phyloP scores from a whole-genome alignment of 169 alveolate genomes.

The Cryptosporidium viatorum region DNA sequence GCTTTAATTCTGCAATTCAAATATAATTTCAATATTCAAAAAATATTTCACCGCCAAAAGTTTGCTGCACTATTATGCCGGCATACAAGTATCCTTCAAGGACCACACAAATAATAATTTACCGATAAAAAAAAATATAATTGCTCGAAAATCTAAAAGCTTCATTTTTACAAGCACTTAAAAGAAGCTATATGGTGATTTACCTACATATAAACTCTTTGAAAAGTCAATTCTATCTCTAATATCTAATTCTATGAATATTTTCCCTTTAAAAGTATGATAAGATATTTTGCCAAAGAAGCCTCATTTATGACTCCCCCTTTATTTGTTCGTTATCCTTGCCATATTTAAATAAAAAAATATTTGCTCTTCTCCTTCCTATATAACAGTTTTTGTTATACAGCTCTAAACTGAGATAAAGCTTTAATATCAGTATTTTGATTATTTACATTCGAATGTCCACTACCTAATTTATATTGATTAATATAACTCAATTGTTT shows the following conservation, averaged over 20 bases:
- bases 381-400: conserved; percentile 10
- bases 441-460: background rate
- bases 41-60: background rate
- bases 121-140: too few relatives aligned
- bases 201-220: background rate
- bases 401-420: background rate
- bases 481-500: conserved; percentile 42
- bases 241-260: background rate
- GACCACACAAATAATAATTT: background rate
- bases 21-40: too few relatives aligned
- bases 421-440: background rate
- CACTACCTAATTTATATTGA: conserved; percentile 31
- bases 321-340: background rate
- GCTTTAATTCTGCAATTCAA: background rate
- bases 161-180: background rate
- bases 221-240: background rate
- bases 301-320: background rate
- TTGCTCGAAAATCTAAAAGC: background rate
- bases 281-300: background rate
- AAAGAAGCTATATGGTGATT: background rate
- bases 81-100: background rate
- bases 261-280: background rate
- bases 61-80: background rate
- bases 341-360: background rate
- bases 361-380: background rate